A percentile compares a stretch with the other conserved stretches of the same genome.
These are phyloP conservation scores for Sclerotinia spermophila DNA, from an alignment of 2,329 filamentous ascomycete genomes.

Conservation along the genomic window DNA sequence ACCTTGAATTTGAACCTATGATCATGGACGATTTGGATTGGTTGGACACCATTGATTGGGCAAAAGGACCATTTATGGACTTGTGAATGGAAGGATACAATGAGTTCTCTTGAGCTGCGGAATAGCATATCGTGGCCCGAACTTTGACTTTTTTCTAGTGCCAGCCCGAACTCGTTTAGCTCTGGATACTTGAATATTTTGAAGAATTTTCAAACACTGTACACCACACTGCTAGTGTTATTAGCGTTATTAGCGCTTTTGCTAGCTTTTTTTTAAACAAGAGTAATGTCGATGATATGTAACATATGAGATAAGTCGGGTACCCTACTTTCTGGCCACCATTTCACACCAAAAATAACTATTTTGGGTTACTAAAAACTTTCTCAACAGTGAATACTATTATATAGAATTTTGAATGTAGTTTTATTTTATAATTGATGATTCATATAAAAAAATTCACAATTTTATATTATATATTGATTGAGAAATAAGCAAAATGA, in stretches of 20 bases:
- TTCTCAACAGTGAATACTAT: no score
- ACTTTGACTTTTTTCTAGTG: neutral
- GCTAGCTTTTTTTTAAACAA: neutral
- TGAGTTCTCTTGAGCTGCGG: neutral
- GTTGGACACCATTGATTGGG: constrained; percentile 36
- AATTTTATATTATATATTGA: no score
- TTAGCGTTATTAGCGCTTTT: neutral
- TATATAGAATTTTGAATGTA: no score
- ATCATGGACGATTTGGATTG: constrained; percentile 33
- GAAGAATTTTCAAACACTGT: fast-evolving
- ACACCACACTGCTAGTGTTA: fast-evolving
- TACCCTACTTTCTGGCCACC: no score
- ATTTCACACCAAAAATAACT: no score
- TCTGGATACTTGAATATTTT: neutral
- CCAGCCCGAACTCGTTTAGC: neutral
- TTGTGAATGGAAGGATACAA: constrained; percentile 17
- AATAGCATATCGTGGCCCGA: no score
- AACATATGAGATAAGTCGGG: neutral
- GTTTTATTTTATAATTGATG: no score
- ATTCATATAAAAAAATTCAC: no score
- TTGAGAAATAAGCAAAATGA: no score
- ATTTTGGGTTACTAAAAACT: no score
- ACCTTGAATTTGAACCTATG: neutral
- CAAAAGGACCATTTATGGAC: constrained; percentile 32
- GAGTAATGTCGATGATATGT: neutral